A percentile compares a stretch with the other conserved stretches of the same genome.
Evolutionary conservation across 139 green algal species (phyloP).

Genomic region (Tetradesmus lagerheimii): DNA sequence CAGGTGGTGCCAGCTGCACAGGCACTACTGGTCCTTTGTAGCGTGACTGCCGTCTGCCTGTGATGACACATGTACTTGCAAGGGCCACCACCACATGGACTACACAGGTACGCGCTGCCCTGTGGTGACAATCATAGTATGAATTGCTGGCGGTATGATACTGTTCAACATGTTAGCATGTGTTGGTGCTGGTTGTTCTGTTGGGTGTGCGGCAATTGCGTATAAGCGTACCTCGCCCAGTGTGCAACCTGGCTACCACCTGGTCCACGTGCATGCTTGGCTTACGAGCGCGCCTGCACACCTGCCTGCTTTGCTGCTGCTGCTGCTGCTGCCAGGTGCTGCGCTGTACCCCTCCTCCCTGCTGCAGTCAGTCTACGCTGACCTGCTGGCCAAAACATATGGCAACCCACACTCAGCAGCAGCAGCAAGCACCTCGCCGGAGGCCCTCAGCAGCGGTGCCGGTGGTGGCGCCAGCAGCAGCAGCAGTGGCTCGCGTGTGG

Average conservation of each 20-base stretch:
- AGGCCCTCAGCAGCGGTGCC: slow-evolving; percentile 30
- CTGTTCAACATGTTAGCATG: no score
- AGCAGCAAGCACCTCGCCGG: not conserved
- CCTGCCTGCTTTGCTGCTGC: not conserved
- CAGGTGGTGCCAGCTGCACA: not conserved
- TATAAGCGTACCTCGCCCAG: no score
- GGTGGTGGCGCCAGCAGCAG: not conserved
- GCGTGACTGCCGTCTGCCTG: no score
- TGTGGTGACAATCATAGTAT: no score
- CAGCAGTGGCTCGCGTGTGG: not conserved
- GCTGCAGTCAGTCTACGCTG: slow-evolving; percentile 63
- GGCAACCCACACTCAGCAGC: slow-evolving; percentile 78
- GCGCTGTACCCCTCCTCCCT: slow-evolving; percentile 62
- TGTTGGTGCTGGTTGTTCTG: not conserved
- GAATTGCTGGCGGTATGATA: no score
- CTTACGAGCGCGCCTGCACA: no score
- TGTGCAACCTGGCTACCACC: no score
- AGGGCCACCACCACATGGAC: not conserved
- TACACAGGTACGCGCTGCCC: no score
- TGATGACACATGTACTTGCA: no score
- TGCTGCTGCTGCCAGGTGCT: slow-evolving; percentile 6
- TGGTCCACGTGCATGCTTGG: no score
- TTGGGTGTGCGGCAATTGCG: no score
- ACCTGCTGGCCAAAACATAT: slow-evolving; percentile 69
- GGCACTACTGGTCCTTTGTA: not conserved